Base-by-base conservation (phyloP, 1,284 basidiomycete species). In the Termitomyces sp. region DNA sequence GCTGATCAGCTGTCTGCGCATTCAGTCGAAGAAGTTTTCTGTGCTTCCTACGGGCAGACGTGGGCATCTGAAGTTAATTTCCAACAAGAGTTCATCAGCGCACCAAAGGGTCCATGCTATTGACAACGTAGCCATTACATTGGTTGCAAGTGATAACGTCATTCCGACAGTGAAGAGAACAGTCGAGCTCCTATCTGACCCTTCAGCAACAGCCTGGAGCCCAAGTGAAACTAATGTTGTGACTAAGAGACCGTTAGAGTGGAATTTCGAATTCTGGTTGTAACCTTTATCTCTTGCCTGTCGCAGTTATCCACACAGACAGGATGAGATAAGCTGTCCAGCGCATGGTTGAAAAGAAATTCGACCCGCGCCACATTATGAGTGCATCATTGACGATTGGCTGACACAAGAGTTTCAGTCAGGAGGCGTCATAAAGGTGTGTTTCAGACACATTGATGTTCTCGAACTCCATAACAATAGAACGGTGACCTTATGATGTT, bases 21-120 rank as follows among this genome's bases (percentile, higher is more conserved):
- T 37, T 35, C 14, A 43, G 26, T 10, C 28, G 33, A 16, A 42
- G 48, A 19, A 49, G 19, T n/a, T 26, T 43, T n/a, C 35, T 42
- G 30, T 49, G 40, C 19, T n/a, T 49, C 48, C 48, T 49, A 18
- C 3, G 14, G 31, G 16, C 19, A 33, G 16, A 14, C n/a, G 31
- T 11, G 6, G 28, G 16, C 6, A 21, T 11, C 14, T 34, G 43
- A 18, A 6, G 6, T 19, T 3, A 6, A 14, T 3, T 21, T 24
- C 8, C 5, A 18, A 24, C 21, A 24, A n/a, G n/a, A n/a, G n/a
- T n/a, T 11, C 6, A n/a, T 41, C 24, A 13, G 14, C 48, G 3
- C 19, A 49, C 48, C 31, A 49, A 14, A 49, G 33, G 14, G 48
- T 49, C 48, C 48, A 43, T 35, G 31, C 48, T 33, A 43, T 49